phyloP scores from a whole-genome alignment of 1,284 basidiomycete genomes.

The Tremellales sp. region DNA sequence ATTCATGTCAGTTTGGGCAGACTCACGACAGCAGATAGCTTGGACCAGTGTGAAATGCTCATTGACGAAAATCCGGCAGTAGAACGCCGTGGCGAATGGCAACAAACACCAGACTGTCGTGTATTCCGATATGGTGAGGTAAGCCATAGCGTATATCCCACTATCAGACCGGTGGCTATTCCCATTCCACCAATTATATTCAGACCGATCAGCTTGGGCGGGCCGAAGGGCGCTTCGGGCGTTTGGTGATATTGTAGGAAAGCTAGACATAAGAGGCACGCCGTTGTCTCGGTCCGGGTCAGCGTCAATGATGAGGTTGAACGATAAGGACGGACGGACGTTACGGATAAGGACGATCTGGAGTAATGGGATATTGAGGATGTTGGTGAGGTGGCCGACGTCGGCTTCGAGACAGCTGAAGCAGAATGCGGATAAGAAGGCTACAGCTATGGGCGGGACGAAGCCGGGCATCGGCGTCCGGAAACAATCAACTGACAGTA shows the following conservation, averaged over 20 bases:
- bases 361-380: background rate
- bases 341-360: background rate
- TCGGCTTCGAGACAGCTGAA: background rate
- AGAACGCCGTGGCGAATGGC: background rate
- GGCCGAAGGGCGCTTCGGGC: too few relatives aligned
- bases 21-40: background rate
- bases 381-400: background rate
- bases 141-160: background rate
- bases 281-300: background rate
- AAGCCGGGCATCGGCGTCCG: too few relatives aligned
- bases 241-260: too few relatives aligned
- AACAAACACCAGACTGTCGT: background rate
- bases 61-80: background rate
- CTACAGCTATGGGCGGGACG: background rate
- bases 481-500: too few relatives aligned
- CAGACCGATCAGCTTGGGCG: too few relatives aligned
- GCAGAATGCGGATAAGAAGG: background rate
- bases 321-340: background rate
- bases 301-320: background rate
- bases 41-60: background rate
- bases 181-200: too few relatives aligned
- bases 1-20: background rate
- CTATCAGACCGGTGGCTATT: background rate
- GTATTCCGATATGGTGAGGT: background rate
- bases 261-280: background rate